Evolutionary conservation across 768 basidiomycete genomes (phyloP).

Genomic region (Amanita thiersii): DNA sequence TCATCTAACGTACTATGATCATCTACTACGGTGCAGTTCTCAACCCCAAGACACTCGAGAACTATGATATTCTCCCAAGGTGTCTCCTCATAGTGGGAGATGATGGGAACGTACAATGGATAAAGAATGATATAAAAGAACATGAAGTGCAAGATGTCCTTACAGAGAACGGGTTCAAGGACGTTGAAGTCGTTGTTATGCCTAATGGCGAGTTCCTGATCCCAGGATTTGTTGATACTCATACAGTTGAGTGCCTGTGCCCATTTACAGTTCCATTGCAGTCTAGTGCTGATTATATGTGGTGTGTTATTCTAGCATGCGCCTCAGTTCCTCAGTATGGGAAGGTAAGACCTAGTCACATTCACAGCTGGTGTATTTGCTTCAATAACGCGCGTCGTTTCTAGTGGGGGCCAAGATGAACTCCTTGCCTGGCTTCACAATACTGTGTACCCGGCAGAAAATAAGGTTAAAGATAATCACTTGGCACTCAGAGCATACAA

Average conservation of each 20-base stretch:
- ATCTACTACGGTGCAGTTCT: conserved; percentile 49
- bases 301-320: conserved; percentile 52
- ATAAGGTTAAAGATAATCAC: conserved; percentile 55
- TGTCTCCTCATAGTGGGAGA: conserved; percentile 47
- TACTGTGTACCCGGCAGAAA: conserved; percentile 85
- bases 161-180: conserved; percentile 38
- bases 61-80: conserved; percentile 37
- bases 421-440: conserved; percentile 84
- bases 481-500: conserved; percentile 69
- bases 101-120: conserved; percentile 56
- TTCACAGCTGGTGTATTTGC: background rate
- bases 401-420: conserved; percentile 71
- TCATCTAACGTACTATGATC: no score
- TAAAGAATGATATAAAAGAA: conserved; percentile 48
- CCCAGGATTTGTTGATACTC: conserved; percentile 89
- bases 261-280: background rate
- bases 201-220: conserved; percentile 60
- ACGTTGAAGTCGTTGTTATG: conserved; percentile 35
- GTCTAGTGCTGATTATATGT: background rate
- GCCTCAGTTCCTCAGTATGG: conserved; percentile 70
- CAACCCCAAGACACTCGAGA: conserved; percentile 37
- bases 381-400: background rate
- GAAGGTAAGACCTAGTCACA: conserved; percentile 34
- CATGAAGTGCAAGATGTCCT: conserved; percentile 41
- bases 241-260: conserved; percentile 53